Base-by-base conservation (phyloP, 83 land plant species). In the Larix sibirica region DNA sequence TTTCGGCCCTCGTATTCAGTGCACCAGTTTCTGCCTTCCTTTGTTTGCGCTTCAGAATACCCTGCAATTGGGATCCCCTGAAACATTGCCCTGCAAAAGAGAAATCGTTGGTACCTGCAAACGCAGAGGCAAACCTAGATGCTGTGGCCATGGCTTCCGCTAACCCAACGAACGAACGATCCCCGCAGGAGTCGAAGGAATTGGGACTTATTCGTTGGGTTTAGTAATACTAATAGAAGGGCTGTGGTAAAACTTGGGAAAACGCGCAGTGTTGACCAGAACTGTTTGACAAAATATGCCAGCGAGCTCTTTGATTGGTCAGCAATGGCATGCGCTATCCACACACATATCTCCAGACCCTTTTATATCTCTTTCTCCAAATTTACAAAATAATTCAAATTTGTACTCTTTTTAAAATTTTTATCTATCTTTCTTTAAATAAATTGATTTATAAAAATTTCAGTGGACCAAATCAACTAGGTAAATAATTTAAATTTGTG, bases 41-140 rank as follows among this genome's bases (percentile, higher is more conserved):
- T 36, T 28, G 26, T 78, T 59, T 78, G 80, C 10, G 23, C 60
- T 50, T 47, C 16, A 54, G 13, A 65, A 65, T 21, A 21, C 68
- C 23, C 28, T 24, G 50, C 79, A 76, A 78, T 28, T 78, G 77
- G 12, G 56, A 74, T 40, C 26, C 33, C 71, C 71, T 28, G 14
- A 67, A 9, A 67, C 33, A 67, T 10, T n/a, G 77, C 58, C 50
- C 77, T 21, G 56, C 77, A 74, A 74, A 74, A 3, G 26, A 3
- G 16, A 74, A 74, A 4, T 74, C 77, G 50, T 3, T 56, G 38
- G 80, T 59, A 18, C 80, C 80, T 78, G 80, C 80, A 58, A 56
- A 78, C 4, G 80, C 62, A 6, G 80, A 59, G 63, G 63, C 42
- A 50, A 78, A 78, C 6, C 63, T 78, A 20, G 63, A 56, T 31